Evolutionary conservation across 805 yeast genomes (phyloP), one percentile per base, ranked within the genome.

Genomic region (Suhomyces xylopsoci): DNA sequence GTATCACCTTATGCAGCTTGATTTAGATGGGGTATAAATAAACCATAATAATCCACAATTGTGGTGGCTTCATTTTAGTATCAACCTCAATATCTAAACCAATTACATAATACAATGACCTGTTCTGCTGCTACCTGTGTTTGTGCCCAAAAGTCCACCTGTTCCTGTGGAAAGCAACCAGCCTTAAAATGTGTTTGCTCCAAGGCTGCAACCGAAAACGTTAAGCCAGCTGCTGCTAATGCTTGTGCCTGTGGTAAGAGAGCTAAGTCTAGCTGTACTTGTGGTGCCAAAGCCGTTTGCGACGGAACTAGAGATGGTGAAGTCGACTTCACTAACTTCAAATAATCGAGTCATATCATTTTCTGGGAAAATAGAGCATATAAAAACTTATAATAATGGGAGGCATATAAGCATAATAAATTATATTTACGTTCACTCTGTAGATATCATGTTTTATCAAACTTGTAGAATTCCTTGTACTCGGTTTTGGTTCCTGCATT

Each of bases 181-280:
- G 87, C 87, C 51, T 76, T 79, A 62, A 68, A 80, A 55, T 82
- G 87, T 66, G 73, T 67, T 68, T 82, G 87, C 71, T 69, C 71
- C 51, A 76, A 74, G 63, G 80, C 87, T 45, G 58, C 76, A 22
- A 65, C 61, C 47, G 87, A 82, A 69, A 82, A 82, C 63, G 77
- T 70, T 50, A 64, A 63, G 42, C 80, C 81, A 36, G 55, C 76
- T 26, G 64, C 67, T n/a, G 65, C 68, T 30, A 36, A 30, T 26
- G 73, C 85, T 38, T 82, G 87, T 69, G 75, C 84, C 15, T 82
- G 87, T 62, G 87, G 87, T 43, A 77, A 73, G 73, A 80, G 87
- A 69, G 59, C 66, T 50, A 81, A 81, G 61, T 70, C 68, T 51
- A 69, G 70, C 47, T 82, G 87, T 70, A 82, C 82, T 47, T 82